Evolutionary conservation across 2,329 filamentous ascomycete species (phyloP).

Genomic region (Beauveria australis): DNA sequence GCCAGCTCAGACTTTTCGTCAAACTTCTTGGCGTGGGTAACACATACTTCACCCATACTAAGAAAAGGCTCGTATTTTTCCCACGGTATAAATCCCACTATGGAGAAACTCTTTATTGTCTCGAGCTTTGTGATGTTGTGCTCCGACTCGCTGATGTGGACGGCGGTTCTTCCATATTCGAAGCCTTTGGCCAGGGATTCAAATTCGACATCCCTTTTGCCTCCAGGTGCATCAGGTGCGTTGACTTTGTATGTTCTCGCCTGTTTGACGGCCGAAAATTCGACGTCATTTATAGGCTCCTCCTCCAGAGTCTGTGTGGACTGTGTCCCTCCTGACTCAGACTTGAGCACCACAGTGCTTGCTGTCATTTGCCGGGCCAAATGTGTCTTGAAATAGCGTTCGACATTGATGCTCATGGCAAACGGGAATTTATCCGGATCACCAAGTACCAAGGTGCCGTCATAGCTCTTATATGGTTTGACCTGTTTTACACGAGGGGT

Average conservation of each 20-base stretch:
- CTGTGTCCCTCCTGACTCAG: conserved; percentile 42
- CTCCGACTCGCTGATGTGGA: conserved; percentile 81
- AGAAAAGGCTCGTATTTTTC: conserved; percentile 78
- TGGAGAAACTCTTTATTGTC: conserved; percentile 64
- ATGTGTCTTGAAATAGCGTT: conserved; percentile 84
- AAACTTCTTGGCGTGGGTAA: conserved; percentile 67
- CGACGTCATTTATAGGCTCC: conserved; percentile 41
- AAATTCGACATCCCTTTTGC: conserved; percentile 71
- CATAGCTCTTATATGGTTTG: conserved; percentile 71
- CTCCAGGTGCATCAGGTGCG: conserved; percentile 64
- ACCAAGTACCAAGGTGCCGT: conserved; percentile 72
- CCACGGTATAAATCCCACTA: conserved; percentile 76
- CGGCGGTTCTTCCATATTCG: conserved; percentile 84
- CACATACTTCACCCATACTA: conserved; percentile 70
- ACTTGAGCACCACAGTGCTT: conserved; percentile 61
- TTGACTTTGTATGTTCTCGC: conserved; percentile 74
- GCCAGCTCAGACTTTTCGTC: conserved; percentile 80
- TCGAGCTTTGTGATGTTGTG: conserved; percentile 83
- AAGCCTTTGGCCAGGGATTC: conserved; percentile 90
- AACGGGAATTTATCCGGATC: conserved; percentile 64
- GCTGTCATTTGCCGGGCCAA: conserved; percentile 66
- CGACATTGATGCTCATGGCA: conserved; percentile 74
- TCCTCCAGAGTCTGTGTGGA: conserved; percentile 40
- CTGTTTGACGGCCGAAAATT: conserved; percentile 64
- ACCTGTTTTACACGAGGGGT: conserved; percentile 68